Conservation (phyloP, 2,329 filamentous ascomycete genomes). For the Colletotrichum gigasporum region DNA sequence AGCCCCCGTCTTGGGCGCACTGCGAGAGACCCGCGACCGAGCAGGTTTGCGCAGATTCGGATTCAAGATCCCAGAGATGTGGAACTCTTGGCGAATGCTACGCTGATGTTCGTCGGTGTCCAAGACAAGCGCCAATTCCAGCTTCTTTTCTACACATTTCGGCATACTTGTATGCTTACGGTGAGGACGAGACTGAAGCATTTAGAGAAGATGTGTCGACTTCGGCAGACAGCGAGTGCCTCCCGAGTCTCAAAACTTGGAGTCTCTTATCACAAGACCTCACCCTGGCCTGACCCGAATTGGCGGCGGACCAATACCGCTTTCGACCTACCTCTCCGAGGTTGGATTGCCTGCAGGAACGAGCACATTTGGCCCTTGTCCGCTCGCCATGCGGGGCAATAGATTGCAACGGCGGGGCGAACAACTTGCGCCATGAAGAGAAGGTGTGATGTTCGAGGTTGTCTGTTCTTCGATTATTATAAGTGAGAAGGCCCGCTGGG, state of each 20-base stretch:
- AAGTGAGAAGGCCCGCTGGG: not conserved
- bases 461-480: not conserved
- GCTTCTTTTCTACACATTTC: too few relatives aligned
- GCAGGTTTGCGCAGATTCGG: slow-evolving; percentile 23
- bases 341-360: slow-evolving; percentile 15
- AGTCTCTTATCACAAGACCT: not conserved
- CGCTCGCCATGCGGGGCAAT: not conserved
- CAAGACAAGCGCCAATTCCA: too few relatives aligned
- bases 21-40: not conserved
- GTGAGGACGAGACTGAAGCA: too few relatives aligned
- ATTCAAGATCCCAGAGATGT: slow-evolving; percentile 13
- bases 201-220: too few relatives aligned
- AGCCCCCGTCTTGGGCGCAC: not conserved
- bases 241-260: too few relatives aligned
- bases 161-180: too few relatives aligned
- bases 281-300: not conserved
- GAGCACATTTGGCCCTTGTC: not conserved
- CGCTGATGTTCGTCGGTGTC: not conserved
- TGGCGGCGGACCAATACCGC: not conserved
- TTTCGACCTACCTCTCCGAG: slow-evolving; percentile 25
- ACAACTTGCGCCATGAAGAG: not conserved
- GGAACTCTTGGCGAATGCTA: slow-evolving; percentile 8
- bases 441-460: not conserved
- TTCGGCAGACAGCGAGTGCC: too few relatives aligned
- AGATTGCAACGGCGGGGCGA: slow-evolving; percentile 10